Evolutionary conservation across 352 stramenopile genomes (phyloP), one percentile per base, ranked within the genome.

Genomic region (Pythium biforme): DNA sequence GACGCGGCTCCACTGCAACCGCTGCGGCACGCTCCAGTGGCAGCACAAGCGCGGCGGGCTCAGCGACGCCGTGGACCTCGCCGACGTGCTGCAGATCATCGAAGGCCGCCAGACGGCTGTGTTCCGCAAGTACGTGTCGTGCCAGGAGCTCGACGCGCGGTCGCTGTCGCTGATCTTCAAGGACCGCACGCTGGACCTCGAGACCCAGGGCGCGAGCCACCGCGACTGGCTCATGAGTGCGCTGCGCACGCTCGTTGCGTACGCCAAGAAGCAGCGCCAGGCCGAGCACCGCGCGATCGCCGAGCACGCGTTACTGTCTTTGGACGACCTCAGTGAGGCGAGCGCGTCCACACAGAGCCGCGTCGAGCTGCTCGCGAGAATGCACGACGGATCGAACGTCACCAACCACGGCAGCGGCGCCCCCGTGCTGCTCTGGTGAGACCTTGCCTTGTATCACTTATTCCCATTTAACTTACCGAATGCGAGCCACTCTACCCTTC

Each of bases 221-320:
- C 83, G 86, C 11, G 84, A 95, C 70, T 95, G 86, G 86, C 66
- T 95, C 49, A 75, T 90, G 39, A 90, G 81, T 60, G 83, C 86
- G 4, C 63, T 95, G 31, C 75, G 79, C 5, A 93, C 84, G 33
- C 76, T 95, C 5, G 76, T 93, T 12, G 74, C 77, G 9, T 93
- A 95, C 57, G 71, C 83, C 37, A 74, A 75, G 29, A 83, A 81
- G 25, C 86, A 95, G 56, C 83, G 86, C 43, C 66, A 80, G 31
- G 80, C 79, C 5, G 86, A 95, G 68, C 72, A 86, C 26, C 82
- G 85, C n/a, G 84, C 81, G n/a, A 88, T 93, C 53, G 78, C 79
- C 48, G 83, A 93, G 59, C 72, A 74, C 5, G 58, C 54, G 22
- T 19, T 71, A 19, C 37, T 72, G 40, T 47, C 60, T 23, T 14